Evolutionary conservation across 2,329 filamentous ascomycete species (phyloP).

Genomic region (Colletotrichum abscissum): DNA sequence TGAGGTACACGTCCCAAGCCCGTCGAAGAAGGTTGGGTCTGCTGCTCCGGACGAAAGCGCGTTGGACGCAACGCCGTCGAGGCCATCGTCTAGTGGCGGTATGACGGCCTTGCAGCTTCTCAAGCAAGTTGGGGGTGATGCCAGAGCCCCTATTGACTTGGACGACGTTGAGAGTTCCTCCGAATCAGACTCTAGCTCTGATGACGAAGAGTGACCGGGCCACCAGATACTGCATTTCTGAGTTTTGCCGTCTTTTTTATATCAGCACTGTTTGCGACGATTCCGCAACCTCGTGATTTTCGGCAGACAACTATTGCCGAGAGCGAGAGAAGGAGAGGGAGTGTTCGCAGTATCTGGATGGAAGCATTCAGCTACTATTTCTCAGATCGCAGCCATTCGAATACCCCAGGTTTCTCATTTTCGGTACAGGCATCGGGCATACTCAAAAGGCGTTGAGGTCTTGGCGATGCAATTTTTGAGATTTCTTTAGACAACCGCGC

Average conservation of each 20-base stretch:
- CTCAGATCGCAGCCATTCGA: not conserved
- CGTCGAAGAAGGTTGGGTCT: not conserved
- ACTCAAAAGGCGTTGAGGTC: not conserved
- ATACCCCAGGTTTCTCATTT: not conserved
- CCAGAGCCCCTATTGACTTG: not conserved
- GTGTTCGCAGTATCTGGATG: too few species aligned
- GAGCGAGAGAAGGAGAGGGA: too few species aligned
- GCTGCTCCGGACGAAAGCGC: not conserved
- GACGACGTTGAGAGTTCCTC: conserved; percentile 2
- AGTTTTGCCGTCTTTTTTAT: not conserved
- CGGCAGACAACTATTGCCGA: too few species aligned
- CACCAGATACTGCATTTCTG: not conserved
- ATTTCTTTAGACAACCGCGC: not conserved
- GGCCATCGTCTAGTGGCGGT: conserved; percentile 40
- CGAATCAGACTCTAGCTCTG: conserved; percentile 17
- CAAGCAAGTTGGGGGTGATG: not conserved
- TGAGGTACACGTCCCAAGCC: conserved; percentile 9
- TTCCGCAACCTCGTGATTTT: too few species aligned
- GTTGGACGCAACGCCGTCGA: not conserved
- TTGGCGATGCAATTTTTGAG: not conserved
- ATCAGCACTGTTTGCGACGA: not conserved
- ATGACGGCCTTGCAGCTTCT: conserved; percentile 37
- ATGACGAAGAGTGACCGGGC: not conserved
- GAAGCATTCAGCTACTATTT: too few species aligned
- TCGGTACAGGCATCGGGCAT: not conserved